Evolutionary conservation across 768 basidiomycete species (phyloP).

Genomic region (Pleurotus giganteus): DNA sequence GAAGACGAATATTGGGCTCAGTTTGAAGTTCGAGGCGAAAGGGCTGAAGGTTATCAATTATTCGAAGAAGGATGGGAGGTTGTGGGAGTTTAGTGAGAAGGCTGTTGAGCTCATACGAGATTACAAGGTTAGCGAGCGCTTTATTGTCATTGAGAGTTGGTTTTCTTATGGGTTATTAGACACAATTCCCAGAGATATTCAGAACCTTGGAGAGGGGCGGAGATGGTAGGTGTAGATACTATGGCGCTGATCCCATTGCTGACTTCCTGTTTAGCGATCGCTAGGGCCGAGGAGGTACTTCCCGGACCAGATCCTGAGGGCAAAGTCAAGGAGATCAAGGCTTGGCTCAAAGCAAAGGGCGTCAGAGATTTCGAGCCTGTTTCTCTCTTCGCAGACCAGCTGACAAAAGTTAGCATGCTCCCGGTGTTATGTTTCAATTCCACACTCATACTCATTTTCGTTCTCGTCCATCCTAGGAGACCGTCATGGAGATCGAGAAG

Average conservation of each 20-base stretch:
- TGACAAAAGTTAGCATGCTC: slow-evolving; percentile 66
- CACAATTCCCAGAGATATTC: slow-evolving; percentile 84
- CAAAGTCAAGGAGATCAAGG: slow-evolving; percentile 71
- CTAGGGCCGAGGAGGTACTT: slow-evolving; percentile 60
- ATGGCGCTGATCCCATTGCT: neutral
- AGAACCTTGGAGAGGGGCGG: slow-evolving; percentile 63
- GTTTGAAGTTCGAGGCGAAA: slow-evolving; percentile 95
- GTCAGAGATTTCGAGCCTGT: slow-evolving; percentile 92
- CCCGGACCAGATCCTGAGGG: slow-evolving; percentile 59
- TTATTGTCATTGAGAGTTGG: neutral
- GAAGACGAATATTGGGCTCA: slow-evolving; percentile 90
- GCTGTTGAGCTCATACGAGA: slow-evolving; percentile 77
- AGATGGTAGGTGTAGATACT: slow-evolving; percentile 52
- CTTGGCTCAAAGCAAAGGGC: slow-evolving; percentile 85
- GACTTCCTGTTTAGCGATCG: slow-evolving; percentile 59
- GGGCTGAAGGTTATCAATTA: slow-evolving; percentile 91
- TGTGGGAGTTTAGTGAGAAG: slow-evolving; percentile 94
- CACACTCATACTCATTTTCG: neutral
- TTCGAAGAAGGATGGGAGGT: slow-evolving; percentile 75
- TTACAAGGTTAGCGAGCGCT: slow-evolving; percentile 60
- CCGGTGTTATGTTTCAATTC: neutral
- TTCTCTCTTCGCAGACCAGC: slow-evolving; percentile 86
- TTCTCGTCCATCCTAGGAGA: slow-evolving; percentile 68
- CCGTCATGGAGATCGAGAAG: slow-evolving; percentile 75
- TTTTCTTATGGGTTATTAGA: slow-evolving; percentile 35